Evolutionary conservation across 1,284 basidiomycete species (phyloP).

Genomic region (Cystobasidium slooffiae): DNA sequence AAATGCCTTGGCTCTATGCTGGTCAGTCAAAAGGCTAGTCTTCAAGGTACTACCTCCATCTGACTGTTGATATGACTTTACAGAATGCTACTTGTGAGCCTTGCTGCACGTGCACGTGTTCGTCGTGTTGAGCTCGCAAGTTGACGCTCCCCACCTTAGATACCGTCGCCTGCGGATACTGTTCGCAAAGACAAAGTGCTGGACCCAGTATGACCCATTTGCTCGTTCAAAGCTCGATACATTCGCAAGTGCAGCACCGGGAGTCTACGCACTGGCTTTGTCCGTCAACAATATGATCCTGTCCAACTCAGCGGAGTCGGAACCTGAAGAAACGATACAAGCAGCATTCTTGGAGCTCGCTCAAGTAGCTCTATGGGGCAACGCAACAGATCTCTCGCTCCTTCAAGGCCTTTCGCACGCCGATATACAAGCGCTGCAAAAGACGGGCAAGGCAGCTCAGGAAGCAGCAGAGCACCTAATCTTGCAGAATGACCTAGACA

Average conservation of each 20-base stretch:
- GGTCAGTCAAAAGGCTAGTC: constrained; percentile 68
- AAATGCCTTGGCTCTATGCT: constrained; percentile 88
- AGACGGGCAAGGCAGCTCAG: constrained; percentile 70
- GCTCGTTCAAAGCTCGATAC: constrained; percentile 76
- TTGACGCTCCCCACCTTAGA: constrained; percentile 58
- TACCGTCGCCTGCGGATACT: constrained; percentile 82
- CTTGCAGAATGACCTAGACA: constrained; percentile 78
- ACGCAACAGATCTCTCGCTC: constrained; percentile 91
- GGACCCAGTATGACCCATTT: constrained; percentile 86
- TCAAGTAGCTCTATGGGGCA: constrained; percentile 73
- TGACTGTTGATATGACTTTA: constrained; percentile 50
- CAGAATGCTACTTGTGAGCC: constrained; percentile 42
- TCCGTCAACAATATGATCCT: constrained; percentile 45
- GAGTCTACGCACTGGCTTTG: constrained; percentile 65
- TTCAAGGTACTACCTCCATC: too few species aligned
- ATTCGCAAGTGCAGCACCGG: constrained; percentile 76
- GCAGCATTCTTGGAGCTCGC: constrained; percentile 69
- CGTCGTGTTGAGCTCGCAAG: neutral
- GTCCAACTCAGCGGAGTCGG: constrained; percentile 59
- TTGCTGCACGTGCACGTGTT: neutral
- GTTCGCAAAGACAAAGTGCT: constrained; percentile 72
- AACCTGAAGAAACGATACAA: constrained; percentile 63
- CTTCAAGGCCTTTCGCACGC: constrained; percentile 92
- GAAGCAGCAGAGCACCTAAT: constrained; percentile 75
- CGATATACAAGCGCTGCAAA: constrained; percentile 91